Base-by-base conservation (phyloP, 202 grass and related monocot genomes). In the Setaria viridis region DNA sequence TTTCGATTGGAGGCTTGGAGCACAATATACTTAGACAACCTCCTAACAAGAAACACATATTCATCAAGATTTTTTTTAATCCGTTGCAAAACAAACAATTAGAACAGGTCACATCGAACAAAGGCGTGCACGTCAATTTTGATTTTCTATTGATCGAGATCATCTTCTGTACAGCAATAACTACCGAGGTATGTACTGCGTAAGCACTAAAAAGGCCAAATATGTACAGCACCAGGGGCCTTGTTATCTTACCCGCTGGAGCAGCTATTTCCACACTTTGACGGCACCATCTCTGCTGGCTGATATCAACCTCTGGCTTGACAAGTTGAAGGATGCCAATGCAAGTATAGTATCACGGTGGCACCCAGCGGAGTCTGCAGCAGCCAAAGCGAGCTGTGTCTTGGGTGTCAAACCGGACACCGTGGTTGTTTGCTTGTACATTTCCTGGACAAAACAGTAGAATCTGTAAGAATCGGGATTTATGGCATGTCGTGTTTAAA, bases 181-280 rank as follows among this genome's bases (percentile, higher is more conserved):
- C 53, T 73, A 65, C 39, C 34, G 58, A 62, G 20, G 33, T 80
- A 75, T 84, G 74, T n/a, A 84, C 79, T 25, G 59, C 63, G 79
- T 79, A 42, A 63, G 71, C 55, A 58, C 43, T 76, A 82, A 73
- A 80, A 19, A 60, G 32, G 55, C 57, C 80, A 79, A 75, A 76
- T 77, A 89, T 88, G 68, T 89, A 94, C 83, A 91, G 60, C 4
- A 32, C 42, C 41, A 2, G 63, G 54, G 12, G 29, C 9, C 57
- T 73, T 25, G n/a, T 56, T 30, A 71, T 39, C 84, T 81, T 89
- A 56, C 41, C 64, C 12, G 10, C 56, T 66, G 25, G 34, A 54
- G 46, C 21, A 77, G 75, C 84, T 96, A 99, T 85, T 96, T 99
- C 97, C 97, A 99, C 56, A 99, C 93, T 88, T 99, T 99, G 74